Evolutionary conservation across 257 asterid genomes (phyloP).

Genomic region (Asclepias syriaca): DNA sequence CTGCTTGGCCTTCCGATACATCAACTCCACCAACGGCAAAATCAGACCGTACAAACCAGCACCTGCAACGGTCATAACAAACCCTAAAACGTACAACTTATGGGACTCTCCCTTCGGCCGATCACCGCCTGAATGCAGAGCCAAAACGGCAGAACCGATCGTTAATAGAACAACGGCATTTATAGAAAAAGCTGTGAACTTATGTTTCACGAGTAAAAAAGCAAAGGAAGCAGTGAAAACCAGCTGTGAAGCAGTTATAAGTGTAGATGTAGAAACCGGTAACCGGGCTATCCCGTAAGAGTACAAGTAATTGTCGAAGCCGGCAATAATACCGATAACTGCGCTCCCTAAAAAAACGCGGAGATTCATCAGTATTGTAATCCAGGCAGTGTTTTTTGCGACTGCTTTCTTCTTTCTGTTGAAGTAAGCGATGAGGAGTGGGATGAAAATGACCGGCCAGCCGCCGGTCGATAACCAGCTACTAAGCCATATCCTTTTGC

Average conservation of each 20-base stretch:
- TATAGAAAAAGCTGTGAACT: conserved; percentile 16
- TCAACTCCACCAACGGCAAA: conserved; percentile 17
- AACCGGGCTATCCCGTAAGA: conserved; percentile 9
- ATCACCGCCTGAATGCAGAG: conserved; percentile 16
- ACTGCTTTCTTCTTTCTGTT: conserved; percentile 8
- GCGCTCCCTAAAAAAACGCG: neutral
- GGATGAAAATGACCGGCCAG: conserved; percentile 21
- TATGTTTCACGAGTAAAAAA: conserved; percentile 23
- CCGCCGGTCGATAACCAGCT: conserved; percentile 15
- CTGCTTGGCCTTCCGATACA: conserved; percentile 17
- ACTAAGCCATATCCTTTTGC: conserved; percentile 21
- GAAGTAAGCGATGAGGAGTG: conserved; percentile 8
- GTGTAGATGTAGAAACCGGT: conserved; percentile 22
- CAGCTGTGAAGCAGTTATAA: conserved; percentile 10
- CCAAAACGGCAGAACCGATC: conserved; percentile 16
- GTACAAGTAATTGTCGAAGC: conserved; percentile 9
- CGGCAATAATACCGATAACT: conserved; percentile 14
- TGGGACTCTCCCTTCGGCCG: conserved; percentile 21
- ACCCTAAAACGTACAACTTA: conserved; percentile 14
- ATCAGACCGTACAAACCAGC: conserved; percentile 17
- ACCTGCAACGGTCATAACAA: conserved; percentile 14
- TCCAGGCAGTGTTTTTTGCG: neutral
- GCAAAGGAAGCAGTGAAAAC: conserved; percentile 25
- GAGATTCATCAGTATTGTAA: conserved; percentile 11
- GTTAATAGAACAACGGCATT: conserved; percentile 19